A percentile compares a stretch with the other conserved stretches of the same genome.
Conservation (phyloP, 768 basidiomycete species). For the Russula brevipes region DNA sequence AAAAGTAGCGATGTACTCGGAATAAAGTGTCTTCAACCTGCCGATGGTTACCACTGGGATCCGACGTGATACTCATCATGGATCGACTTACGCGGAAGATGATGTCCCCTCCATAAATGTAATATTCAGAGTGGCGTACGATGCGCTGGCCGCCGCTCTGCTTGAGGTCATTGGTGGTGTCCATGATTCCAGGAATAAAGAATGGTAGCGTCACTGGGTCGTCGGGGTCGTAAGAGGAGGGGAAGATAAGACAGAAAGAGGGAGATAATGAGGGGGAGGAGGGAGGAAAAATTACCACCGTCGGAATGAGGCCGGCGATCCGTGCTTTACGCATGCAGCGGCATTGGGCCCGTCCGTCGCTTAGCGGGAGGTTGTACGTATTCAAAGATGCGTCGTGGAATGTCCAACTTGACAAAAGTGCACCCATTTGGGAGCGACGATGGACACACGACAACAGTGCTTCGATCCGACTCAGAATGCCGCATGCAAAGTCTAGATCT, state of each 20-base stretch:
- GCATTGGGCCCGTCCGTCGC: slow-evolving; percentile 6
- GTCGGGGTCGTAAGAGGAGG: slow-evolving; percentile 4
- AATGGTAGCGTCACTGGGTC: neutral
- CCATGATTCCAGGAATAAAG: slow-evolving; percentile 12
- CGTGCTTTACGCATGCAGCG: slow-evolving; percentile 11
- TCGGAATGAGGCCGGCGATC: slow-evolving; percentile 3
- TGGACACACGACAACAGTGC: neutral
- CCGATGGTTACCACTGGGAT: neutral
- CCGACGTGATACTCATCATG: neutral
- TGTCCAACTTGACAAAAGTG: neutral
- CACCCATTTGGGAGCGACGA: neutral
- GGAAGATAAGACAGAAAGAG: neutral
- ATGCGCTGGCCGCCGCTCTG: slow-evolving; percentile 27
- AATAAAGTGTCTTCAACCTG: slow-evolving; percentile 58
- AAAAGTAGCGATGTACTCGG: slow-evolving; percentile 58
- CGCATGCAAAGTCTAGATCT: neutral
- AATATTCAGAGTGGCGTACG: slow-evolving; percentile 26
- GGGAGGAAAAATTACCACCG: neutral
- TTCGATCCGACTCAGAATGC: neutral
- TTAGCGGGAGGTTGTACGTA: slow-evolving; percentile 13
- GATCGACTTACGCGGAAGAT: slow-evolving; percentile 25
- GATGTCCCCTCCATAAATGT: slow-evolving; percentile 26
- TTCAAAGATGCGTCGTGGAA: neutral
- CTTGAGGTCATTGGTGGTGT: neutral
- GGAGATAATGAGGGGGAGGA: neutral